Evolutionary conservation across 2,329 filamentous ascomycete genomes (phyloP).

Genomic region (Paecilomyces variotii): DNA sequence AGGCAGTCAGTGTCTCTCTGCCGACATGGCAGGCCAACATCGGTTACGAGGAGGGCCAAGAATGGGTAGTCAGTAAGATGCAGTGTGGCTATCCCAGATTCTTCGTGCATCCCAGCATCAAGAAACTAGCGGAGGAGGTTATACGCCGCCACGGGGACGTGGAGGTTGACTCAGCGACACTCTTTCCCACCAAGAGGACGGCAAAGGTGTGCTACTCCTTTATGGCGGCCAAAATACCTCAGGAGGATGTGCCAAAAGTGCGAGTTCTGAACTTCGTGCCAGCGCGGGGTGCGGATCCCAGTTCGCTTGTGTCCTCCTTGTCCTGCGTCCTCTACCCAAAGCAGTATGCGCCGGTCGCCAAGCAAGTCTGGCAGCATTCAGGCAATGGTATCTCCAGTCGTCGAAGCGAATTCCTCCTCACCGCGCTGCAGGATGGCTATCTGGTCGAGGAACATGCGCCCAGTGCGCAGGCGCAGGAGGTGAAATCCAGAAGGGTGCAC

Average conservation of each 20-base stretch:
- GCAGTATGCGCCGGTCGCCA: conserved; percentile 63
- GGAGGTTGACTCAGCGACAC: conserved; percentile 59
- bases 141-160: conserved; percentile 48
- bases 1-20: conserved; percentile 94
- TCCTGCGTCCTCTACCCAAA: conserved; percentile 65
- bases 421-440: conserved; percentile 62
- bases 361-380: conserved; percentile 94
- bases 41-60: conserved; percentile 85
- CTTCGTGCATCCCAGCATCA: conserved; percentile 80
- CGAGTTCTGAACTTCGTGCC: conserved; percentile 46
- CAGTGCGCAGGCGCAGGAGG: conserved; percentile 9
- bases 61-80: conserved; percentile 80
- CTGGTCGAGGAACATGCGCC: conserved; percentile 44
- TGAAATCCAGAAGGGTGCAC: conserved; percentile 28
- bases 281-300: conserved; percentile 58
- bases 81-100: conserved; percentile 89
- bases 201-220: conserved; percentile 71
- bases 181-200: conserved; percentile 66
- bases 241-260: conserved; percentile 40
- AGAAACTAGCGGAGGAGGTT: conserved; percentile 63
- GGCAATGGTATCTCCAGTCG: conserved; percentile 89
- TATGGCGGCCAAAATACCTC: conserved; percentile 41
- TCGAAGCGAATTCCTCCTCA: conserved; percentile 79
- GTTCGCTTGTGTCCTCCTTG: conserved; percentile 44
- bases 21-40: conserved; percentile 89